These are phyloP conservation scores for Pleurotus giganteus DNA, from an alignment of 768 basidiomycete species.

Conservation along the genomic window DNA sequence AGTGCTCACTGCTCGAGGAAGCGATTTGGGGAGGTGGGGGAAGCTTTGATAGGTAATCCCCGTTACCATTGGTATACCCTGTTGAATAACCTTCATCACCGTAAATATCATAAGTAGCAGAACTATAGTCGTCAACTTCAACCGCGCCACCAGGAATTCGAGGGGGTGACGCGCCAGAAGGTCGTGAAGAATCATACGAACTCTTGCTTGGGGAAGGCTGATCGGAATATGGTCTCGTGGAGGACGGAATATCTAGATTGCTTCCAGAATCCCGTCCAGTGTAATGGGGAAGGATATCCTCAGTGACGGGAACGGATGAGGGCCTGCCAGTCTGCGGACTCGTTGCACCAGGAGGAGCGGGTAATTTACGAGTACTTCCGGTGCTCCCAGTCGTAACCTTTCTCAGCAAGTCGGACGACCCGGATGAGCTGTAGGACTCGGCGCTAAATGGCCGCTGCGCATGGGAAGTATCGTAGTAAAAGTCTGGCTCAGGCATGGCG, in stretches of 20 bases:
- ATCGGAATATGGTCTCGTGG: not conserved
- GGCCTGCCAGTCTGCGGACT: not conserved
- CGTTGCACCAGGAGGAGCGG: slow-evolving; percentile 19
- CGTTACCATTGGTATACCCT: not conserved
- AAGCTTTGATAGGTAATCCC: slow-evolving; percentile 17
- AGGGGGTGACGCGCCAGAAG: slow-evolving; percentile 7
- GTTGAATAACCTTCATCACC: not conserved
- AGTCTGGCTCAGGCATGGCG: slow-evolving; percentile 44
- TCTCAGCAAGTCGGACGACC: slow-evolving; percentile 17
- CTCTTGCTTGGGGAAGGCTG: not conserved
- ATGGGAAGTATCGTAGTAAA: slow-evolving; percentile 28
- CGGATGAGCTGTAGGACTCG: slow-evolving; percentile 22
- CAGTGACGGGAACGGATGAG: not conserved
- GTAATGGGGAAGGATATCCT: not conserved
- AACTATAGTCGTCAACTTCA: not conserved
- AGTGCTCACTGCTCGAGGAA: not conserved
- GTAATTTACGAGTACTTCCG: slow-evolving; percentile 16
- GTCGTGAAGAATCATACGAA: not conserved
- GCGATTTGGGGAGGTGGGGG: slow-evolving; percentile 14
- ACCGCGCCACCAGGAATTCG: not conserved
- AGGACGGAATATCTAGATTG: not conserved
- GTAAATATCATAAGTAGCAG: not conserved
- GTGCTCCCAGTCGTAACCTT: slow-evolving; percentile 15
- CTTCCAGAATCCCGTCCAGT: not conserved
- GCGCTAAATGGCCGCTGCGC: slow-evolving; percentile 6